Conservation (phyloP, 805 yeast species). For the Vanderwaltozyma verrucispora region DNA sequence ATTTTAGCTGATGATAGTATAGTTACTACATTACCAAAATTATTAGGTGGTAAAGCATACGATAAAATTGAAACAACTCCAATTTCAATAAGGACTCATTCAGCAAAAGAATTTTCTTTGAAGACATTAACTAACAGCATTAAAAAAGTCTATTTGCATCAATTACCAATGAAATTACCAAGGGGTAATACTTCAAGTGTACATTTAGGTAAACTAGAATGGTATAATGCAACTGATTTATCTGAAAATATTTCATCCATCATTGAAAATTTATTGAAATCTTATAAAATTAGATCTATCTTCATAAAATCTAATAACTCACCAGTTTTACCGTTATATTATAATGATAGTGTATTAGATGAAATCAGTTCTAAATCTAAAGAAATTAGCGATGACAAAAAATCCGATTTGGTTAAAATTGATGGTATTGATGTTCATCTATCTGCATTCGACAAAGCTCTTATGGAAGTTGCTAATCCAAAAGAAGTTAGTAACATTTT, state of each 20-base stretch:
- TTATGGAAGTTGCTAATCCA: conserved; percentile 76
- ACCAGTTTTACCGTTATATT: conserved; percentile 78
- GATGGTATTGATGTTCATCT: conserved; percentile 36
- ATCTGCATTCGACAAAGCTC: conserved; percentile 59
- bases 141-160: conserved; percentile 39
- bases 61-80: conserved; percentile 57
- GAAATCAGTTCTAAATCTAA: conserved; percentile 28
- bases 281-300: conserved; percentile 42
- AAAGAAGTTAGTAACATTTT: conserved; percentile 53
- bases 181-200: conserved; percentile 60
- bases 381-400: conserved; percentile 14
- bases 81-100: conserved; percentile 44
- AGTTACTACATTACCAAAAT: conserved; percentile 67
- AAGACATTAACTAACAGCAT: conserved; percentile 49
- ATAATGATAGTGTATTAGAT: conserved; percentile 41
- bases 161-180: conserved; percentile 58
- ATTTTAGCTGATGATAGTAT: conserved; percentile 81
- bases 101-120: conserved; percentile 30
- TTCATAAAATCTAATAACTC: conserved; percentile 59
- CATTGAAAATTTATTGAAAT: conserved; percentile 34
- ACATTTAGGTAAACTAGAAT: conserved; percentile 48
- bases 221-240: conserved; percentile 38
- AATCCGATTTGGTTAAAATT: conserved; percentile 19
- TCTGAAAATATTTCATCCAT: conserved; percentile 52
- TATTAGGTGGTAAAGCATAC: conserved; percentile 80